Evolutionary conservation across 768 basidiomycete species (phyloP).

Genomic region (Saitozyma podzolica): DNA sequence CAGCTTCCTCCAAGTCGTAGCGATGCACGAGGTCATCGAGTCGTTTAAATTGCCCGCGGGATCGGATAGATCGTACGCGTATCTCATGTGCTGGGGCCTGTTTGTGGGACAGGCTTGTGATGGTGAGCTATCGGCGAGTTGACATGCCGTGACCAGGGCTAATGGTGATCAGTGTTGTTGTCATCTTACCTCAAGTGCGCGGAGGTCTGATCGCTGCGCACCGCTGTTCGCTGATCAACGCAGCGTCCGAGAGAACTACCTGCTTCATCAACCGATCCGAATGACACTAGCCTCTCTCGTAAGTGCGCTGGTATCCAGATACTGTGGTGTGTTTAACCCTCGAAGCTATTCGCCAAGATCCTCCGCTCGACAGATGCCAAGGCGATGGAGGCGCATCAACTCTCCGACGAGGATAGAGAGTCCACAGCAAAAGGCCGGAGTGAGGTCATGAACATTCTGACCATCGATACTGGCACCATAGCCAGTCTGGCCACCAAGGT

Average conservation of each 20-base stretch:
- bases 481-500: slow-evolving; percentile 30
- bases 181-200: slow-evolving; percentile 16
- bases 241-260: slow-evolving; percentile 39
- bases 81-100: slow-evolving; percentile 43
- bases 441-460: slow-evolving; percentile 43
- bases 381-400: slow-evolving; percentile 36
- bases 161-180: not conserved
- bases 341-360: slow-evolving; percentile 44
- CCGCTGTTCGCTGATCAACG: not conserved
- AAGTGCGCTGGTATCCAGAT: slow-evolving; percentile 1
- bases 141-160: not conserved
- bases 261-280: slow-evolving; percentile 33
- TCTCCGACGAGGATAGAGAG: slow-evolving; percentile 20
- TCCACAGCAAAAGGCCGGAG: slow-evolving; percentile 19
- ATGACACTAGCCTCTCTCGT: slow-evolving; percentile 43
- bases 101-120: slow-evolving; percentile 36
- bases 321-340: not conserved
- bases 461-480: slow-evolving; percentile 37
- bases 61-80: slow-evolving; percentile 33
- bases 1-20: slow-evolving; percentile 30
- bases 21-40: slow-evolving; percentile 38
- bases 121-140: slow-evolving; percentile 15
- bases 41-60: slow-evolving; percentile 27
- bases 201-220: not conserved
- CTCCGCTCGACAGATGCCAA: slow-evolving; percentile 39